Evolutionary conservation across 164 flowering plant species (phyloP).

Genomic region (Paratinospora sagittata): DNA sequence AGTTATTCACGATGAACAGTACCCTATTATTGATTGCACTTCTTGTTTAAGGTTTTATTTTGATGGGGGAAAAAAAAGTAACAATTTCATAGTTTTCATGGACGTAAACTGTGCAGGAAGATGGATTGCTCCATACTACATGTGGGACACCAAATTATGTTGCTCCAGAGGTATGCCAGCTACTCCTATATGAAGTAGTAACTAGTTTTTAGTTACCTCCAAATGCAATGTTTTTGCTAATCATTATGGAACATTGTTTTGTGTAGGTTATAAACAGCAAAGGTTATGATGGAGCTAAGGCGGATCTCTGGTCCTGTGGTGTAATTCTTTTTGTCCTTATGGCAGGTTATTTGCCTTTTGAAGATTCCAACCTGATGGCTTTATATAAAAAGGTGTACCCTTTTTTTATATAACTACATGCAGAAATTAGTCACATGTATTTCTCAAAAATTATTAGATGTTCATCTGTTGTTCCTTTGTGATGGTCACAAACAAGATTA

Average conservation of each 20-base stretch:
- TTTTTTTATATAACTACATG: not conserved
- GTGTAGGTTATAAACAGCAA: slow-evolving; percentile 76
- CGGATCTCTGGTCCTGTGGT: slow-evolving; percentile 98
- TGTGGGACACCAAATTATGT: slow-evolving; percentile 99
- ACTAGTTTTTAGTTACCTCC: not conserved
- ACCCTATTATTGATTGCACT: not conserved
- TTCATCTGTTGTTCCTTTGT: not conserved
- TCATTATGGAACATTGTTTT: slow-evolving; percentile 9
- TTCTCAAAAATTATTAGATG: not conserved
- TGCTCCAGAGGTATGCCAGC: slow-evolving; percentile 82
- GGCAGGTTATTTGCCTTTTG: slow-evolving; percentile 97
- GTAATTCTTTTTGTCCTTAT: slow-evolving; percentile 89
- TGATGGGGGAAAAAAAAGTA: not conserved
- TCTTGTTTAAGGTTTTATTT: not conserved
- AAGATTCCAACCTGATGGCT: slow-evolving; percentile 73
- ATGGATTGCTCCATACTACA: slow-evolving; percentile 91
- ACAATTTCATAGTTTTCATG: not conserved
- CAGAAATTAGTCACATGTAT: not conserved
- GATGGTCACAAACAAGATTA: not conserved
- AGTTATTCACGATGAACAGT: not conserved
- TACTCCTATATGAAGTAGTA: not conserved
- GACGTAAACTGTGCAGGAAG: slow-evolving; percentile 46
- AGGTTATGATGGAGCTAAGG: slow-evolving; percentile 97
- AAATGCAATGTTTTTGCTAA: not conserved
- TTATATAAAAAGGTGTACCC: slow-evolving; percentile 74